Base-by-base conservation (phyloP, 2,329 filamentous ascomycete species). In the Diplocarpon rosae region DNA sequence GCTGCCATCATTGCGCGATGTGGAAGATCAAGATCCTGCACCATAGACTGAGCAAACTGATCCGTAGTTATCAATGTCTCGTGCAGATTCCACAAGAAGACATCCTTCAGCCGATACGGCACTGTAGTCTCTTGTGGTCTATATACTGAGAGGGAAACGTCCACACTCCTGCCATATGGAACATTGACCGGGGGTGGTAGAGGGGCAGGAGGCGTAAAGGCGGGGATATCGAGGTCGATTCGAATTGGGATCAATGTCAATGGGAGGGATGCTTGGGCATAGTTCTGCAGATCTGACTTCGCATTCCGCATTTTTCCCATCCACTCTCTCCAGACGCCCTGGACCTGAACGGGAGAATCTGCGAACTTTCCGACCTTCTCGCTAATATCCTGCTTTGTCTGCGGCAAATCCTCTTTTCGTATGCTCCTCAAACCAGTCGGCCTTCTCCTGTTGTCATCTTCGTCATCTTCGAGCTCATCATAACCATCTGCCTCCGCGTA, bases 81-180 rank as follows among this genome's bases (percentile, higher is more conserved):
- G 65, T 96, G 90, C 12, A 98, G 72, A 58, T 98, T 98, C 92
- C 92, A 98, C 42, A 95, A 68, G 58, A 98, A 96, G n/a, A 85
- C 83, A 57, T 98, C 92, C 58, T 93, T 88, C 46, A 98, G 71
- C 51, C 92, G 79, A 65, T 88, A 95, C 2, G 86, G 83, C 1
- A 88, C 80, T 12, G 88, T 88, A 49, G 77, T 66, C 50, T 95
- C 90, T 44, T 83, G 83, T 44, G 75, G 72, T 57, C 82, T 81
- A 66, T 93, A 95, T 45, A 88, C 80, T 12, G 86, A 81, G 40
- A 85, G 69, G 5, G 76, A 78, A 47, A 83, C 78, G 59, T 94
- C 84, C 54, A 81, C 75, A 13, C 71, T 70, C 13, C 71, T 70
- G 46, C 70, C 70, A 47, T 73, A 71, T 45, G 66, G 65, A 15